phyloP scores from a whole-genome alignment of 257 asterid species.

The Solanum peruvianum region DNA sequence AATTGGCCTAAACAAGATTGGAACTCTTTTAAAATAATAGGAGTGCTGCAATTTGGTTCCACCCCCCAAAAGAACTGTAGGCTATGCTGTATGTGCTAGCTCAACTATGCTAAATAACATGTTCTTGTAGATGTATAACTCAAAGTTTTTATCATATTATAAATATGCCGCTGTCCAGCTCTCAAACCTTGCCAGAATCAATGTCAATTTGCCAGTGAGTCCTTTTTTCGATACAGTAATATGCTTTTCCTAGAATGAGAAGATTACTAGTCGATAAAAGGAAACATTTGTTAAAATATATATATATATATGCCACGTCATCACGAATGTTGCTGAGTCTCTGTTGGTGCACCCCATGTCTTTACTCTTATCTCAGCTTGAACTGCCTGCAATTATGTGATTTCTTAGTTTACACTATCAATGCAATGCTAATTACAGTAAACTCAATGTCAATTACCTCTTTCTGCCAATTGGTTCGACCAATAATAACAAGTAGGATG shows the following conservation, averaged over 20 bases:
- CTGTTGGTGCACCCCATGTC: constrained; percentile 11
- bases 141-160: not conserved
- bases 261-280: not conserved
- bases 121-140: not conserved
- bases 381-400: constrained; percentile 6
- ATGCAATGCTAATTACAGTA: not conserved
- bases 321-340: not conserved
- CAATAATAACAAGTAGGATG: constrained; percentile 3
- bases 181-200: not conserved
- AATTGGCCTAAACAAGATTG: constrained; percentile 31
- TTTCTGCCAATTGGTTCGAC: constrained; percentile 21
- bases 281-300: too few relatives aligned
- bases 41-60: not conserved
- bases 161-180: not conserved
- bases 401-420: not conserved
- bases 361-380: constrained; percentile 26
- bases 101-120: not conserved
- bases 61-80: not conserved
- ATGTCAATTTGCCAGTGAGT: not conserved
- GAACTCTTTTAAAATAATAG: not conserved
- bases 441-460: constrained; percentile 6
- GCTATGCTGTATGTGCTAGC: not conserved
- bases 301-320: not conserved
- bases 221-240: not conserved
- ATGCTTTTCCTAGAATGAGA: not conserved